Evolutionary conservation across 495 filamentous ascomycete species (phyloP).

Genomic region (Penicillium angulare): DNA sequence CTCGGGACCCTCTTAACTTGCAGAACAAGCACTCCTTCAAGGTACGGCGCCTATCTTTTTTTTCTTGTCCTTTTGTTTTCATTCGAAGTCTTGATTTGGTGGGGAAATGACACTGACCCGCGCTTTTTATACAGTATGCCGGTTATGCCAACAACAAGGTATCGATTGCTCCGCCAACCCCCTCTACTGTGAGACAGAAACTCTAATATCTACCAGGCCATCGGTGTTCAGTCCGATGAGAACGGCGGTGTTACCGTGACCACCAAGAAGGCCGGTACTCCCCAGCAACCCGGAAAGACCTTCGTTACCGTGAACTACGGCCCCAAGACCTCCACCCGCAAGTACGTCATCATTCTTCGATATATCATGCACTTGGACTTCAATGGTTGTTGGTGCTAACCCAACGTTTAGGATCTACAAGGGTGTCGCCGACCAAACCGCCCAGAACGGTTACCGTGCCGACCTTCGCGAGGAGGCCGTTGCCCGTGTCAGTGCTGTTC

Average conservation of each 20-base stretch:
- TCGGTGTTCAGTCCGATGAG: constrained; percentile 67
- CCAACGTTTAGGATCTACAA: constrained; percentile 96
- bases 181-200: too few species aligned
- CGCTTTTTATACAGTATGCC: constrained; percentile 59
- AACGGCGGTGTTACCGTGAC: constrained; percentile 71
- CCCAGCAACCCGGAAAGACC: constrained; percentile 65
- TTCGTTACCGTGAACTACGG: constrained; percentile 63
- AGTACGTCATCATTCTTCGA: constrained; percentile 54
- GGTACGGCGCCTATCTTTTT: constrained; percentile 45
- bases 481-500: constrained; percentile 84
- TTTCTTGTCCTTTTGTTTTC: not conserved
- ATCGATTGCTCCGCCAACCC: constrained; percentile 24
- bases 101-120: not conserved
- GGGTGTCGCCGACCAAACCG: constrained; percentile 72
- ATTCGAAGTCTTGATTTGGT: not conserved
- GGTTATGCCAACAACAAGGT: constrained; percentile 94
- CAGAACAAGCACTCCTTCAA: constrained; percentile 87
- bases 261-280: constrained; percentile 75
- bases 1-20: constrained; percentile 88
- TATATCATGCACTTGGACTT: not conserved
- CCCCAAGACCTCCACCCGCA: constrained; percentile 67
- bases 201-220: constrained; percentile 55
- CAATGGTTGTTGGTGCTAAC: too few species aligned
- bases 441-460: constrained; percentile 79
- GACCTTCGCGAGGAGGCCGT: constrained; percentile 87